phyloP scores from a whole-genome alignment of 352 stramenopile genomes.

The Pythium sp. region DNA sequence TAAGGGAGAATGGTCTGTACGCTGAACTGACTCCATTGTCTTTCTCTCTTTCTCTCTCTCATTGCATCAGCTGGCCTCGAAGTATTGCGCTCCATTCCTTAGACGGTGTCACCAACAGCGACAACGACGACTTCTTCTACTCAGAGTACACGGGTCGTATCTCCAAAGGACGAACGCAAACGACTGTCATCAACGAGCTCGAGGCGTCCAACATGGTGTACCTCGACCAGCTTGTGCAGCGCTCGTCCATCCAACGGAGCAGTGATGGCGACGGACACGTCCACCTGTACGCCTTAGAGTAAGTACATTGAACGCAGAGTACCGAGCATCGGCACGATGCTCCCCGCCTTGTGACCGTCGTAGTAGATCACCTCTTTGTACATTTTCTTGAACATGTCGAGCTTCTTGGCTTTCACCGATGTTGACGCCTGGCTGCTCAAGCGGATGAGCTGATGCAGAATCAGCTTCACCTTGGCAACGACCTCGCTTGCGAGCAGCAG shows the following conservation, averaged over 20 bases:
- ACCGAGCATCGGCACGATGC: conserved; percentile 45
- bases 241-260: conserved; percentile 20
- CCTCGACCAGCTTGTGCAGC: conserved; percentile 53
- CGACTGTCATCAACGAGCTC: conserved; percentile 47
- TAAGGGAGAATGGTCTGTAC: not conserved
- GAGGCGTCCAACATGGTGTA: conserved; percentile 45
- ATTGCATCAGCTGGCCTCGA: conserved; percentile 50
- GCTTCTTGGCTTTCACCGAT: conserved; percentile 35
- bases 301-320: conserved; percentile 60
- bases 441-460: conserved; percentile 67
- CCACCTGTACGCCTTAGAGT: conserved; percentile 44
- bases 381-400: conserved; percentile 80
- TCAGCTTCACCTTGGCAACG: conserved; percentile 49
- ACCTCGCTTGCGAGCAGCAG: conserved; percentile 37
- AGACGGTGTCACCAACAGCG: conserved; percentile 31
- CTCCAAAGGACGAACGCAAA: conserved; percentile 23
- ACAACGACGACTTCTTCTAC: conserved; percentile 42
- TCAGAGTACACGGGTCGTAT: conserved; percentile 69
- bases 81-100: conserved; percentile 40
- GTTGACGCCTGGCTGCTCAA: conserved; percentile 20
- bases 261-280: conserved; percentile 12
- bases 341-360: conserved; percentile 34
- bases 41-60: not conserved
- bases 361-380: conserved; percentile 86
- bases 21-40: too few species aligned